Percentiles rank a stretch among this genome's conserved stretches.
These are phyloP conservation scores for Daldinia caldariorum DNA, from an alignment of 495 filamentous ascomycete species.

Conservation along the genomic window DNA sequence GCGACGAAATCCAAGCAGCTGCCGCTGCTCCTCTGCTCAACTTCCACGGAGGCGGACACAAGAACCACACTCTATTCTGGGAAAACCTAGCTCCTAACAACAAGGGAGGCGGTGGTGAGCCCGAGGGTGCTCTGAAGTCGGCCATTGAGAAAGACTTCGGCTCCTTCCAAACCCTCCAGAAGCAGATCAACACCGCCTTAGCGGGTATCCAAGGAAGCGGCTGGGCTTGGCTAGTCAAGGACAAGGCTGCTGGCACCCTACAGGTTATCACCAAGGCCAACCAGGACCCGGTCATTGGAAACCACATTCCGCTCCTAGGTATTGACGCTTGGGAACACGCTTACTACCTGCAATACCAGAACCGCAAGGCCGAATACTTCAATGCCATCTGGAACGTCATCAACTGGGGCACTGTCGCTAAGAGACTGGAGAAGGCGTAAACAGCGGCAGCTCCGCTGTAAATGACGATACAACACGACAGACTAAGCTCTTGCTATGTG, in stretches of 20 bases:
- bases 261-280: constrained; percentile 80
- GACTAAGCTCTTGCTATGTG: neutral
- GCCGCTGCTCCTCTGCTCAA: constrained; percentile 87
- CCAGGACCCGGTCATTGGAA: constrained; percentile 87
- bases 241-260: constrained; percentile 81
- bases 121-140: constrained; percentile 63
- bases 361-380: constrained; percentile 86
- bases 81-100: constrained; percentile 89
- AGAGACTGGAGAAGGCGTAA: constrained; percentile 70
- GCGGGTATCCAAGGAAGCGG: constrained; percentile 93
- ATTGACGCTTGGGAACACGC: constrained; percentile 94
- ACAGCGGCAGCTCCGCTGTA: constrained; percentile 7
- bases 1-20: constrained; percentile 75
- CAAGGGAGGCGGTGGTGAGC: constrained; percentile 77
- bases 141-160: constrained; percentile 85
- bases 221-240: constrained; percentile 97
- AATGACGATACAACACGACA: constrained; percentile 13
- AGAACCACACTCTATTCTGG: constrained; percentile 98
- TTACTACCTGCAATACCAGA: constrained; percentile 79
- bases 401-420: constrained; percentile 93
- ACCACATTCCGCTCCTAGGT: constrained; percentile 78
- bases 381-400: constrained; percentile 83
- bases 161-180: constrained; percentile 77
- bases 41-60: constrained; percentile 95
- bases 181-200: constrained; percentile 83